Conservation (phyloP, 805 yeast genomes). For the Schizosaccharomyces lindneri region DNA sequence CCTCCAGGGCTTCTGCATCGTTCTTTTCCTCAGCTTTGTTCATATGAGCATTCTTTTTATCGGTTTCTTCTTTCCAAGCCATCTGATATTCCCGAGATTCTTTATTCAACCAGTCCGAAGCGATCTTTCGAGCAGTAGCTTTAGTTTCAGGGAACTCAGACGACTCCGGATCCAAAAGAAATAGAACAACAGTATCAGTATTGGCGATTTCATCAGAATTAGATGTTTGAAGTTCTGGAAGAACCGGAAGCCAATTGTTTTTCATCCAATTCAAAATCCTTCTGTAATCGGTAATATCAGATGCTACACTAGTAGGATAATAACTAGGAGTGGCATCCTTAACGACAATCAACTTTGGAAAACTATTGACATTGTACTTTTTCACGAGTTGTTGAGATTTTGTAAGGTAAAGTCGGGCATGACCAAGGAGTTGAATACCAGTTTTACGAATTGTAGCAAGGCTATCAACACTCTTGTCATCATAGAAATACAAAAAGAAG, state of each 20-base stretch:
- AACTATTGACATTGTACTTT: slow-evolving; percentile 10
- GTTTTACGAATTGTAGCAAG: slow-evolving; percentile 16
- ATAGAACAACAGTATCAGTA: slow-evolving; percentile 13
- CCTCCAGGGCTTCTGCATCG: slow-evolving; percentile 12
- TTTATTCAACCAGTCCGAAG: slow-evolving; percentile 11
- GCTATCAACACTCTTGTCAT: slow-evolving; percentile 17
- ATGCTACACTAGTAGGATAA: slow-evolving; percentile 14
- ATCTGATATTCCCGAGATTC: slow-evolving; percentile 9
- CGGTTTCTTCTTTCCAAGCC: slow-evolving; percentile 11
- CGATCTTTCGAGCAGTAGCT: slow-evolving; percentile 13
- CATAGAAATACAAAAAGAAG: slow-evolving; percentile 17
- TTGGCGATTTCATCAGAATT: slow-evolving; percentile 13
- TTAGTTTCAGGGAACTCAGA: slow-evolving; percentile 9
- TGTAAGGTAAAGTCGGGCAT: slow-evolving; percentile 13
- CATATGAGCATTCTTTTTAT: slow-evolving; percentile 12
- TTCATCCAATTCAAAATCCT: slow-evolving; percentile 13
- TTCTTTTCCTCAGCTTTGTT: slow-evolving; percentile 14
- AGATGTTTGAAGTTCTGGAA: slow-evolving; percentile 16
- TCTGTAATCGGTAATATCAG: slow-evolving; percentile 7
- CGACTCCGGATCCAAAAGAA: slow-evolving; percentile 12
- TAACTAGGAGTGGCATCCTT: slow-evolving; percentile 10
- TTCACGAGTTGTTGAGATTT: slow-evolving; percentile 11
- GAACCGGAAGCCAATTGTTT: slow-evolving; percentile 14
- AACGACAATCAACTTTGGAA: slow-evolving; percentile 14
- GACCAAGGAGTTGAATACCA: slow-evolving; percentile 13